Conservation (phyloP, 2,329 filamentous ascomycete species). For the Geosmithia morbida region DNA sequence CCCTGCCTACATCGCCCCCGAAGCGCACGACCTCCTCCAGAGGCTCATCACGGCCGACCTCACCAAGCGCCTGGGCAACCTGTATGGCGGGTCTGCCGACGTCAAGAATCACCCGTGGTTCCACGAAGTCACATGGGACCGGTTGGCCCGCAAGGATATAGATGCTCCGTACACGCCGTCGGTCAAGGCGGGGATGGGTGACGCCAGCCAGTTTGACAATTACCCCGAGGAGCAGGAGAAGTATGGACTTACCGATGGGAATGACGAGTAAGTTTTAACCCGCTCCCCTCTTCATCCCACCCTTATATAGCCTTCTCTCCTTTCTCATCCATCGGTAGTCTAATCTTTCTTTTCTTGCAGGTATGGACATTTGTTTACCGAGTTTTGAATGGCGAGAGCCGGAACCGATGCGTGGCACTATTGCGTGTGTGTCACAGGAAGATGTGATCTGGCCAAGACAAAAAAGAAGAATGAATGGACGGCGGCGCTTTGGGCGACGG, state of each 20-base stretch:
- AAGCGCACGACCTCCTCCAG: conserved; percentile 84
- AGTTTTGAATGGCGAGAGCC: conserved; percentile 1
- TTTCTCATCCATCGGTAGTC: not conserved
- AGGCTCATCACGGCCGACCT: conserved; percentile 89
- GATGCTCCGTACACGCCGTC: conserved; percentile 96
- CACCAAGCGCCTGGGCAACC: conserved; percentile 86
- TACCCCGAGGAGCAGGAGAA: conserved; percentile 94
- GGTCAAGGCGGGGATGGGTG: conserved; percentile 82
- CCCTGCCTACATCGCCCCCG: conserved; percentile 85
- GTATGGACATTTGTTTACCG: conserved; percentile 2
- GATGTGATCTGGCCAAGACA: too few species aligned
- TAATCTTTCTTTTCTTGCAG: not conserved
- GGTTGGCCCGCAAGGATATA: conserved; percentile 87
- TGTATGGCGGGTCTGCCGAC: conserved; percentile 80
- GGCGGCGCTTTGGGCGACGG: not conserved
- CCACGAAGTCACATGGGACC: conserved; percentile 93
- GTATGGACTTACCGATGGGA: conserved; percentile 58
- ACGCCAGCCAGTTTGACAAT: conserved; percentile 94
- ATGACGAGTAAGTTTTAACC: conserved; percentile 65
- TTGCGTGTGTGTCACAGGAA: too few species aligned
- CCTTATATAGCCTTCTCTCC: not conserved
- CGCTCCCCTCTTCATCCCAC: not conserved
- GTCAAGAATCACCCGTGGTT: conserved; percentile 97
- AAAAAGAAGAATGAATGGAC: not conserved
- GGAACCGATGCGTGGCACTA: not conserved